A percentile compares a stretch with the other conserved stretches of the same genome.
Evolutionary conservation across 176 grass and related monocot species (phyloP).

Genomic region (Oryza meridionalis): DNA sequence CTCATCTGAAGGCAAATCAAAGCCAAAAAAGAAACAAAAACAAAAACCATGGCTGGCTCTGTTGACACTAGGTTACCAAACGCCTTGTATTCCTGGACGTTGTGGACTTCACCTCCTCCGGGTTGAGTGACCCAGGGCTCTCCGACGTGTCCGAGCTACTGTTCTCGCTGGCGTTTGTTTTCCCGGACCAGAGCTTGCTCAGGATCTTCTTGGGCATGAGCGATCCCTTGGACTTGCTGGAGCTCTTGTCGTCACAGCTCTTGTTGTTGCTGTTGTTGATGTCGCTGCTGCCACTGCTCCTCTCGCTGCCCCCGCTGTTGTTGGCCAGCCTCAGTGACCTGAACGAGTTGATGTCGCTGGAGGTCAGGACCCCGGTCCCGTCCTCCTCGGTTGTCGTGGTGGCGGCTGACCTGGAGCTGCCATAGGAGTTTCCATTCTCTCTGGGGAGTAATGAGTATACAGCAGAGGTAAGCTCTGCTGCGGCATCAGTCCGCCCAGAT

Average conservation of each 20-base stretch:
- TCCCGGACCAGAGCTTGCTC: constrained; percentile 91
- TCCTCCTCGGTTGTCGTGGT: constrained; percentile 84
- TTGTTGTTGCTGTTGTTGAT: constrained; percentile 73
- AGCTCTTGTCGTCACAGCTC: constrained; percentile 51
- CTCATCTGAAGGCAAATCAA: constrained; percentile 34
- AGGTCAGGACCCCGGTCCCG: constrained; percentile 53
- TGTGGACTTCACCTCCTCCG: constrained; percentile 68
- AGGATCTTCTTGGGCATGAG: constrained; percentile 91
- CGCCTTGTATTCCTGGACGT: constrained; percentile 63
- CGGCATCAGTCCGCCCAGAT: constrained; percentile 33
- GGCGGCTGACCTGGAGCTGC: constrained; percentile 85
- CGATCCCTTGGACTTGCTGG: constrained; percentile 58
- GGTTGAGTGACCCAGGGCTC: constrained; percentile 76
- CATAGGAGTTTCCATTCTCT: constrained; percentile 83
- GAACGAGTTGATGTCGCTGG: constrained; percentile 66
- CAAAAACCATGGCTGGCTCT: constrained; percentile 23
- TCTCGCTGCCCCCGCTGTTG: constrained; percentile 62
- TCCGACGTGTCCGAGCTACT: constrained; percentile 83
- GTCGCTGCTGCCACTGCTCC: constrained; percentile 71
- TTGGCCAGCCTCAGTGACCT: constrained; percentile 59
- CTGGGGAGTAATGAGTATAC: constrained; percentile 61
- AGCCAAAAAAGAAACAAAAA: constrained; percentile 13
- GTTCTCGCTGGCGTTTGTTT: constrained; percentile 62
- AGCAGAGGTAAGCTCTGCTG: constrained; percentile 44
- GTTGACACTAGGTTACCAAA: constrained; percentile 50